Base-by-base conservation (phyloP, 495 filamentous ascomycete species). In the Penicillium pancosmium region DNA sequence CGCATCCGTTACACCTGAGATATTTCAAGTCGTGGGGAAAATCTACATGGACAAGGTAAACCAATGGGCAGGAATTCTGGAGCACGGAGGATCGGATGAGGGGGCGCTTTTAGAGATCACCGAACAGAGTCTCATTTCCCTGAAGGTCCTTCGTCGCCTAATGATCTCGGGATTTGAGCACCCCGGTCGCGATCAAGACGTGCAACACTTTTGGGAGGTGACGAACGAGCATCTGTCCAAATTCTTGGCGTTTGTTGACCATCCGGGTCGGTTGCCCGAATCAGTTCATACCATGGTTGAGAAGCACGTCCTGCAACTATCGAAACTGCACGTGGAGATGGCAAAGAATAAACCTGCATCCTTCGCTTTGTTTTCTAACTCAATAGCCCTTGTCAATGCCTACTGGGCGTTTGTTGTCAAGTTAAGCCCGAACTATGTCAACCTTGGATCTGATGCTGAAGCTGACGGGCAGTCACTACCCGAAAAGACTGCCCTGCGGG, bases 271-370 rank as follows among this genome's bases (percentile, higher is more conserved):
- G 8, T 25, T 69, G n/a, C 67, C 68, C 5, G 64, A 75, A n/a
- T 56, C 72, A 31, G 64, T 78, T 9, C 70, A 73, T 23, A 71
- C 76, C 23, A 60, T 87, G 31, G 73, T 95, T n/a, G 89, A 90
- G 60, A 92, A 92, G 64, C 93, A 97, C 59, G 75, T 95, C 8
- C 67, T 95, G 50, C 93, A 97, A 68, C 86, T 97, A 48, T 86
- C 93, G 11, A 98, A 98, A 73, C 78, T 98, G 9, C 93, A 97
- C 70, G 78, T 94, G 21, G 86, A 92, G 41, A 93, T 97, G 88
- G 84, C 88, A 5, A 80, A 79, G 50, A 69, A 73, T 11, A 91
- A 93, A 66, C 87, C 92, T 10, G 86, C 87, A 5, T 87, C 90
- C 27, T 98, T 96, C 73, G 87, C 87, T 0, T 72, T 90, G 12